Conservation (phyloP, 805 yeast genomes). For the Kuraishia piskuri region DNA sequence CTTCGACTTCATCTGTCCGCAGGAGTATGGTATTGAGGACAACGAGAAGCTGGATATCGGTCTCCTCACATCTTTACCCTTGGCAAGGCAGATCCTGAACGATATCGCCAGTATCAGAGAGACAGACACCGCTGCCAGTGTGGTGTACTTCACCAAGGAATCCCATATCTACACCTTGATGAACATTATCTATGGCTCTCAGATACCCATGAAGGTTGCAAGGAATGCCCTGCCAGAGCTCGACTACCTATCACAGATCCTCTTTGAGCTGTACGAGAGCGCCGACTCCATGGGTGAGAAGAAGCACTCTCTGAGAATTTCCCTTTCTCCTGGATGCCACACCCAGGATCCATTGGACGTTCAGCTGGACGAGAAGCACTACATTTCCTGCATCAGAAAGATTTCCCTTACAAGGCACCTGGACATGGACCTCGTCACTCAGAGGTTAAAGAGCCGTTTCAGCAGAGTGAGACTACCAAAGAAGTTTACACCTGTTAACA, state of each 20-base stretch:
- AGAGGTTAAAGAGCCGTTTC: constrained; percentile 73
- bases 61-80: constrained; percentile 83
- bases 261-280: constrained; percentile 85
- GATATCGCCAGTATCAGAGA: constrained; percentile 77
- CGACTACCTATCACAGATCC: constrained; percentile 90
- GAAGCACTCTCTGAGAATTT: constrained; percentile 81
- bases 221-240: constrained; percentile 94
- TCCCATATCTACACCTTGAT: constrained; percentile 91
- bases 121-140: constrained; percentile 74
- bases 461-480: constrained; percentile 85
- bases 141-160: constrained; percentile 92
- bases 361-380: constrained; percentile 91
- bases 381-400: constrained; percentile 92
- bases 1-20: constrained; percentile 97
- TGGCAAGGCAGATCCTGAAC: constrained; percentile 76
- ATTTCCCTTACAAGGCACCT: constrained; percentile 85
- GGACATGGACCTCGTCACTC: constrained; percentile 83
- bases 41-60: constrained; percentile 96
- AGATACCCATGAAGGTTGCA: constrained; percentile 90
- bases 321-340: constrained; percentile 97
- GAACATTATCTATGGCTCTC: constrained; percentile 86
- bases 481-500: constrained; percentile 82
- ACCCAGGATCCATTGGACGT: constrained; percentile 97
- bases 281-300: constrained; percentile 61
- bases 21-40: constrained; percentile 95